A percentile compares a stretch with the other conserved stretches of the same genome.
Evolutionary conservation across 2,329 filamentous ascomycete genomes (phyloP).

Genomic region (Colletotrichum musicola): DNA sequence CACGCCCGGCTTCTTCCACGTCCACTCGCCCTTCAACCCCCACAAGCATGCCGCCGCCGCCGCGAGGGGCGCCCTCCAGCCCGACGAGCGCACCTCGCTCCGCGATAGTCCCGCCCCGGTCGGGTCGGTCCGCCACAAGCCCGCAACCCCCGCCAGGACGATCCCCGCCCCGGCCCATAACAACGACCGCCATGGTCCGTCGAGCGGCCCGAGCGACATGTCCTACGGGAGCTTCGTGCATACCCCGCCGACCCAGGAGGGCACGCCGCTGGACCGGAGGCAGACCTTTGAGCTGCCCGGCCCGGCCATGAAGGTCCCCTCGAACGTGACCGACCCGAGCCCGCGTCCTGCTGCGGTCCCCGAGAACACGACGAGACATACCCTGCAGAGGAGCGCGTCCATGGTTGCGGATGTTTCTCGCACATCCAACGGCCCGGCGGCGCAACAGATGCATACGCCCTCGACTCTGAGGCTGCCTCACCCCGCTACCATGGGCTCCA

Average conservation of each 20-base stretch:
- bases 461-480: constrained; percentile 26
- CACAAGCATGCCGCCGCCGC: constrained; percentile 1
- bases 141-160: constrained; percentile 41
- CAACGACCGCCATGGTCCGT: constrained; percentile 57
- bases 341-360: constrained; percentile 32
- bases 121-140: constrained; percentile 39
- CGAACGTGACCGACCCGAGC: constrained; percentile 44
- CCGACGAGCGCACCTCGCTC: constrained; percentile 41
- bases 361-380: constrained; percentile 43
- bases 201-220: constrained; percentile 51
- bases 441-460: constrained; percentile 18
- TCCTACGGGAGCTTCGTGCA: constrained; percentile 68
- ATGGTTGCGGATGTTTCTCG: constrained; percentile 20
- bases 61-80: constrained; percentile 23
- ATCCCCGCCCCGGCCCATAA: constrained; percentile 41
- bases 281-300: constrained; percentile 63
- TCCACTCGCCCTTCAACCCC: constrained; percentile 23
- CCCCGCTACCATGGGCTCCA: constrained; percentile 28
- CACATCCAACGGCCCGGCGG: not conserved
- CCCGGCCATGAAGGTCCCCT: constrained; percentile 62
- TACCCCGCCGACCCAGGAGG: constrained; percentile 51
- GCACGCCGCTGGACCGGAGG: constrained; percentile 43
- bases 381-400: constrained; percentile 54
- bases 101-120: constrained; percentile 45
- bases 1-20: constrained; percentile 12